Conservation (phyloP, 2,329 filamentous ascomycete species). For the Madurella mycetomatis region DNA sequence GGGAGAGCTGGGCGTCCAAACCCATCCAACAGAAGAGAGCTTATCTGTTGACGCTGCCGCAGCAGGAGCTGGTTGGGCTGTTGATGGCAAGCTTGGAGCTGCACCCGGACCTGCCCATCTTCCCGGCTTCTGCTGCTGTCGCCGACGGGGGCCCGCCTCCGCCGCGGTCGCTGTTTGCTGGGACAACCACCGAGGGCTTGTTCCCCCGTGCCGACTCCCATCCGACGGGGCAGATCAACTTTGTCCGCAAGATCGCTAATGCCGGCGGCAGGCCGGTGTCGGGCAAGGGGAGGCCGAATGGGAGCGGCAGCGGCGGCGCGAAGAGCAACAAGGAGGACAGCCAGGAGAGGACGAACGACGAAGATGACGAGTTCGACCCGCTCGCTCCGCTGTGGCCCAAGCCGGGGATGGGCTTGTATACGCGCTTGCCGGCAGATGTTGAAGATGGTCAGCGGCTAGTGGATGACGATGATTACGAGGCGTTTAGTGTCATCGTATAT, state of each 20-base stretch:
- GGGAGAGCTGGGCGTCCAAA: slow-evolving; percentile 37
- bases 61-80: slow-evolving; percentile 59
- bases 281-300: neutral
- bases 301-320: neutral
- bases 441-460: slow-evolving; percentile 26
- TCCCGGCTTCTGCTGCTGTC: slow-evolving; percentile 30
- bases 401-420: slow-evolving; percentile 29
- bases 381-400: slow-evolving; percentile 29
- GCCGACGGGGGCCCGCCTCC: neutral
- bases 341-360: slow-evolving; percentile 17
- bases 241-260: slow-evolving; percentile 32
- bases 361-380: slow-evolving; percentile 28
- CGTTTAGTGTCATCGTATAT: slow-evolving; percentile 30
- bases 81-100: slow-evolving; percentile 57
- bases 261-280: neutral
- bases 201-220: slow-evolving; percentile 35
- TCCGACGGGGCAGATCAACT: slow-evolving; percentile 35
- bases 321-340: slow-evolving; percentile 15
- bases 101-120: slow-evolving; percentile 63
- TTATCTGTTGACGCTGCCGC: slow-evolving; percentile 59
- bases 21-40: slow-evolving; percentile 49
- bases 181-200: slow-evolving; percentile 27
- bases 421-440: slow-evolving; percentile 25
- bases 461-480: slow-evolving; percentile 29
- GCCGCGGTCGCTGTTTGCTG: slow-evolving; percentile 29